These are phyloP conservation scores for Nepenthes alata DNA, from an alignment of 179 eudicot species.

Conservation along the genomic window DNA sequence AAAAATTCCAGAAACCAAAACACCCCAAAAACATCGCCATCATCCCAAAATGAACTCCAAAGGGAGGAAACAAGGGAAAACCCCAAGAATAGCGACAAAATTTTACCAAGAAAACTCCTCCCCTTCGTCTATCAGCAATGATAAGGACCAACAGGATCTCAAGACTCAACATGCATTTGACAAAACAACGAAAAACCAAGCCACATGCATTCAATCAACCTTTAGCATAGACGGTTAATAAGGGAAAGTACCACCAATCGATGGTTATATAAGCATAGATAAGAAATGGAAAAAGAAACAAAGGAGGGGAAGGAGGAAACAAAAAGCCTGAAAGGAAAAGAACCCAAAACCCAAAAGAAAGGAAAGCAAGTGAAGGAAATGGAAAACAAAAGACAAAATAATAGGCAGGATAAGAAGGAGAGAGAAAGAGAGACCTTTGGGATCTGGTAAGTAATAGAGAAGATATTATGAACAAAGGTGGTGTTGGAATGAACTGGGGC, in stretches of 20 bases:
- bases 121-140: neutral
- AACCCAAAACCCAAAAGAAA: neutral
- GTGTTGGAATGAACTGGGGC: conserved; percentile 22
- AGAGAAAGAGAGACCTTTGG: conserved; percentile 14
- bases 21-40: neutral
- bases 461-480: conserved; percentile 1
- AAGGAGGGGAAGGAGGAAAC: neutral
- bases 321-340: neutral
- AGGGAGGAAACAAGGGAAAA: too few species aligned
- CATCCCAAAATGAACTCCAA: too few species aligned
- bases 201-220: neutral
- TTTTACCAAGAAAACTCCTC: neutral
- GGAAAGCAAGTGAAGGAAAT: conserved; percentile 1
- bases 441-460: conserved; percentile 6
- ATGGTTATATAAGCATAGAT: neutral
- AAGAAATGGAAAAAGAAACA: neutral
- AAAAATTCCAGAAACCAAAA: neutral
- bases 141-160: neutral
- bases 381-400: neutral
- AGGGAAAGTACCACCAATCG: neutral
- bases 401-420: neutral
- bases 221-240: neutral
- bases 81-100: conserved; percentile 1
- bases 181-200: neutral
- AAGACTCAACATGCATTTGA: neutral